These are phyloP conservation scores for Euryodendron excelsum DNA, from an alignment of 148 eudicot genomes.

Conservation along the genomic window DNA sequence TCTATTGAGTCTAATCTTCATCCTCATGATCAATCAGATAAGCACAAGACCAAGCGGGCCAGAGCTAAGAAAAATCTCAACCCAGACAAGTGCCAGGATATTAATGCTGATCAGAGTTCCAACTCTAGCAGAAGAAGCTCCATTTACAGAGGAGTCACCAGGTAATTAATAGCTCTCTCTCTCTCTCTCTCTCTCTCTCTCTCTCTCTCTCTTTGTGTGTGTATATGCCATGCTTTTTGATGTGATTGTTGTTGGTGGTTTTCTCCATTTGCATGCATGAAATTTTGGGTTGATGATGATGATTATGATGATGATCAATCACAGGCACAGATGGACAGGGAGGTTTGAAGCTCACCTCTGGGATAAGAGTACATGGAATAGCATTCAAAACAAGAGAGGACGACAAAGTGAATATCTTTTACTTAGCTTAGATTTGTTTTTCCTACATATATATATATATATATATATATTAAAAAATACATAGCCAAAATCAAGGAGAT, in stretches of 20 bases:
- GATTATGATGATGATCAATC: neutral
- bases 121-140: slow-evolving; percentile 48
- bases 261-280: slow-evolving; percentile 34
- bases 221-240: neutral
- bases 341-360: slow-evolving; percentile 95
- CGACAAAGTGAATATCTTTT: slow-evolving; percentile 56
- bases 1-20: slow-evolving; percentile 29
- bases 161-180: slow-evolving; percentile 22
- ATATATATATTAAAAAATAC: too few species aligned
- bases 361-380: slow-evolving; percentile 92
- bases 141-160: slow-evolving; percentile 74
- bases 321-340: slow-evolving; percentile 97
- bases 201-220: neutral
- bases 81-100: slow-evolving; percentile 7
- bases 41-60: slow-evolving; percentile 35
- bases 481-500: slow-evolving; percentile 34
- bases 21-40: slow-evolving; percentile 19
- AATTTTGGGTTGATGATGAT: neutral
- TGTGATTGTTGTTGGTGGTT: too few species aligned
- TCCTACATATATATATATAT: too few species aligned
- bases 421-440: too few species aligned
- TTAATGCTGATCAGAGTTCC: neutral
- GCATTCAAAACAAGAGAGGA: slow-evolving; percentile 85
- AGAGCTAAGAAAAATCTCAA: slow-evolving; percentile 32
- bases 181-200: neutral